A percentile compares a stretch with the other conserved stretches of the same genome.
These are phyloP conservation scores for Ganoderma lingzhi DNA, from an alignment of 1,284 basidiomycete species.

Conservation along the genomic window DNA sequence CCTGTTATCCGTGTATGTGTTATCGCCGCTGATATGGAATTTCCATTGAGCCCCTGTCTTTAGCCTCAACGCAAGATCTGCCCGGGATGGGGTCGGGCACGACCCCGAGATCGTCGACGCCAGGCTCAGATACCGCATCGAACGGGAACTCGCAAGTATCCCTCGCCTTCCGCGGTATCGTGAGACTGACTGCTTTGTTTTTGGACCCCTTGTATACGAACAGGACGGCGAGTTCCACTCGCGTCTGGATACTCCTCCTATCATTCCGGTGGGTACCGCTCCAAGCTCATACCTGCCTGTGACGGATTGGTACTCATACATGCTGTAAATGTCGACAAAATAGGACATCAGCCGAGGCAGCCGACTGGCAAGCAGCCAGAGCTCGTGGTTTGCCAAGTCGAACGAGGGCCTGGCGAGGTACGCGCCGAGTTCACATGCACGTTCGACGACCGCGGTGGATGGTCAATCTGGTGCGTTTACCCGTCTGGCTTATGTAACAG, in stretches of 20 bases:
- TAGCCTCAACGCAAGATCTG: conserved; percentile 21
- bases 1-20: conserved; percentile 24
- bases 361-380: conserved; percentile 20
- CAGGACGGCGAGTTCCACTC: conserved; percentile 14
- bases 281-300: neutral
- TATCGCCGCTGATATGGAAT: neutral
- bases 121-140: conserved; percentile 25
- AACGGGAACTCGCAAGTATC: conserved; percentile 24
- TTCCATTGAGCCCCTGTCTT: neutral
- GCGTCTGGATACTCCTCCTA: conserved; percentile 23
- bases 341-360: conserved; percentile 24
- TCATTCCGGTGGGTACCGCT: conserved; percentile 25
- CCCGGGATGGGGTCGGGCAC: conserved; percentile 19
- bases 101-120: conserved; percentile 29
- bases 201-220: neutral
- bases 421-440: conserved; percentile 26
- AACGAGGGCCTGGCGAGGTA: conserved; percentile 15
- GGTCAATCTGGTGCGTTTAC: conserved; percentile 14
- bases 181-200: neutral
- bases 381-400: conserved; percentile 29
- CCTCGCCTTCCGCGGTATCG: neutral
- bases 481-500: neutral
- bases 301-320: neutral
- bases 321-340: neutral
- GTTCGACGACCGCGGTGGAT: conserved; percentile 31